phyloP scores from a whole-genome alignment of 495 filamentous ascomycete genomes.

The Chaetomium tenue region DNA sequence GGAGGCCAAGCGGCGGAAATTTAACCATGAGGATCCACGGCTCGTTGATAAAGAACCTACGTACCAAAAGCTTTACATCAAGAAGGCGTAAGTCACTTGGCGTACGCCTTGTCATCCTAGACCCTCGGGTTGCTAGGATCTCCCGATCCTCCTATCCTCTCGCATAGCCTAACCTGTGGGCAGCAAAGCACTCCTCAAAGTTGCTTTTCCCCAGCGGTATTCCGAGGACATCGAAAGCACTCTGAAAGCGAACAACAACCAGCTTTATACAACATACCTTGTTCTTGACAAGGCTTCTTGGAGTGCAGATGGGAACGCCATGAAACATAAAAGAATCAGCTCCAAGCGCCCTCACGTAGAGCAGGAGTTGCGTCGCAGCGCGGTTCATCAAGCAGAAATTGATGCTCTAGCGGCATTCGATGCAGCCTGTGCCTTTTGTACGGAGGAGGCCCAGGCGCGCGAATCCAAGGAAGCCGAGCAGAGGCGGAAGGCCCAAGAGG shows the following conservation, averaged over 20 bases:
- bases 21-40: conserved; percentile 9
- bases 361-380: not conserved
- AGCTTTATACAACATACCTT: conserved; percentile 37
- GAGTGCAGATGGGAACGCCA: conserved; percentile 11
- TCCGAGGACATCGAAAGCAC: conserved; percentile 22
- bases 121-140: not conserved
- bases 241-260: conserved; percentile 20
- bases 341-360: conserved; percentile 9
- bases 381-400: conserved; percentile 15
- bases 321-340: conserved; percentile 30
- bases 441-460: conserved; percentile 23
- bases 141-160: too few relatives aligned
- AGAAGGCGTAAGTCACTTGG: conserved; percentile 21
- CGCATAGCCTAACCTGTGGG: not conserved
- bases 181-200: conserved; percentile 31
- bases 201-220: conserved; percentile 29
- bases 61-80: conserved; percentile 22
- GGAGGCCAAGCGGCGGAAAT: conserved; percentile 13
- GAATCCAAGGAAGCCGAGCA: conserved; percentile 30
- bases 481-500: conserved; percentile 35
- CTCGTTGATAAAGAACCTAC: not conserved
- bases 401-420: conserved; percentile 35
- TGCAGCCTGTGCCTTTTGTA: conserved; percentile 28
- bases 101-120: too few relatives aligned
- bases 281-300: conserved; percentile 29